Evolutionary conservation across 208 protist genomes (phyloP), one percentile per base, ranked within the genome.

Genomic region (Vickermania ingenoplastis): DNA sequence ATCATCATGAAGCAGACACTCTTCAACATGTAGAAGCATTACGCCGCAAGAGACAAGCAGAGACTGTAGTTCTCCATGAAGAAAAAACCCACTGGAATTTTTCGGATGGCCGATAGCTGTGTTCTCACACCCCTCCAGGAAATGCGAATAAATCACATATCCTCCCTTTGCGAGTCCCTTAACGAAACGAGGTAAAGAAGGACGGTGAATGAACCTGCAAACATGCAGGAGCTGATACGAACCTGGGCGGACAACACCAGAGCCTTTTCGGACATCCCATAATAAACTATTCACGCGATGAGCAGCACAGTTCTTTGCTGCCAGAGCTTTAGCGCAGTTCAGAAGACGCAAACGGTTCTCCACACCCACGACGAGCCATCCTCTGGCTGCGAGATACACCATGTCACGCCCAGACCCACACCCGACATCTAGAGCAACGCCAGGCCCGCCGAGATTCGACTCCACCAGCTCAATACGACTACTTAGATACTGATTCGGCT

Each of bases 141-240:
- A 81, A 51, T 82, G 75, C 14, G 69, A 81, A 65, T 83, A 86
- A 0, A 79, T 27, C 3, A 86, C 31, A 2, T 71, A 49, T 2
- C 78, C 82, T 2, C 68, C 65, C 13, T 54, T 63, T 1, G 67
- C 49, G 1, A 74, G 60, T 2, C 70, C 29, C 23, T 41, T 17
- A 2, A 69, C 21, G 0, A 89, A 54, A 4, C 0, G 22, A 13
- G 49, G n/a, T 0, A 83, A 53, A 11, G 69, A 69, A 0, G 55
- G 58, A 1, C 76, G 67, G 61, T 76, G 54, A 58, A 81, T 66
- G 36, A 89, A 86, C 27, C 75, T 69, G 59, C 71, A 81, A 2
- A 84, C 59, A 30, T 77, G 54, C 11, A 88, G 53, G 5, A 88
- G 56, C 51, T 84, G 73, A 7, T 79, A 52, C n/a, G 26, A 61